These are phyloP conservation scores for Sclerotinia trifoliorum DNA, from an alignment of 2,329 filamentous ascomycete species.

Conservation along the genomic window DNA sequence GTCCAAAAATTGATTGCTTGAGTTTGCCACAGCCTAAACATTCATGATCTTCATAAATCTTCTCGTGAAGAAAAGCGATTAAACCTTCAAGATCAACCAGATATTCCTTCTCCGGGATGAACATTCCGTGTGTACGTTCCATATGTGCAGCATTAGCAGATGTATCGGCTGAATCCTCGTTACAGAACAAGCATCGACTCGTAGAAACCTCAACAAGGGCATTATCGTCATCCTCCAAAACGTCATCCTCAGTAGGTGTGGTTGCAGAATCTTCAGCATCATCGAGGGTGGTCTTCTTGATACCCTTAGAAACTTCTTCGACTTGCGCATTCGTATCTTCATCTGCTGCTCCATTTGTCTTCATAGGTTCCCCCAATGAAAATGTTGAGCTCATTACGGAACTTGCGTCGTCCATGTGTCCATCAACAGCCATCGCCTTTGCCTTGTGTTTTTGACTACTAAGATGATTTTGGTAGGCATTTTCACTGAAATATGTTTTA, in stretches of 20 bases:
- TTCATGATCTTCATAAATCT: conserved; percentile 75
- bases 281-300: conserved; percentile 63
- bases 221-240: conserved; percentile 46
- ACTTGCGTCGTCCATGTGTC: conserved; percentile 63
- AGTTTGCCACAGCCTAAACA: conserved; percentile 87
- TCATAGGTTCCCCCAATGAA: conserved; percentile 73
- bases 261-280: conserved; percentile 37
- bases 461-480: conserved; percentile 90
- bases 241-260: conserved; percentile 42
- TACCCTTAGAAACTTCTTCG: conserved; percentile 70
- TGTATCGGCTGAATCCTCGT: conserved; percentile 73
- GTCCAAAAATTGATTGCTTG: conserved; percentile 73
- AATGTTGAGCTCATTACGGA: conserved; percentile 91
- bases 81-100: conserved; percentile 80
- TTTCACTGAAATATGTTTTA: conserved; percentile 95
- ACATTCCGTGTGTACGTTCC: conserved; percentile 91
- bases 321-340: conserved; percentile 73
- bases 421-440: conserved; percentile 48
- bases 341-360: conserved; percentile 53
- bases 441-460: conserved; percentile 86
- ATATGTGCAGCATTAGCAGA: conserved; percentile 83
- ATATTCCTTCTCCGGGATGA: conserved; percentile 86
- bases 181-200: conserved; percentile 82
- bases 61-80: conserved; percentile 73
- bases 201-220: conserved; percentile 44